Base-by-base conservation (phyloP, 768 basidiomycete genomes). In the Amanita rimosa region DNA sequence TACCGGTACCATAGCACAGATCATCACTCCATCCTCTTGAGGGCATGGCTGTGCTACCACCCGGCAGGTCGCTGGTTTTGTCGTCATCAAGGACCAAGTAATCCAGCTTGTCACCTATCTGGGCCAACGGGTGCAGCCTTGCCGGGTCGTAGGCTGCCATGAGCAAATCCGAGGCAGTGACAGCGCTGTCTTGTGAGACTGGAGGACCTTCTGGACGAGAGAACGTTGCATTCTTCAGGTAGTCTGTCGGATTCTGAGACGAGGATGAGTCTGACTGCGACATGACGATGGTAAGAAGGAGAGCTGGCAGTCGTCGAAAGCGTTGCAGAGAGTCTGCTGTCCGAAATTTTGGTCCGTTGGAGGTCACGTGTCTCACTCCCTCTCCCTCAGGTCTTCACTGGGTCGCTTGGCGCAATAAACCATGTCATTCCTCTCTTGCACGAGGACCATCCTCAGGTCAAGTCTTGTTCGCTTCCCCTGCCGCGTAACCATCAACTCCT, bases 11-110 rank as follows among this genome's bases (percentile, higher is more conserved):
- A 69, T 98, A 97, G 78, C 93, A 97, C 52, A 99, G 70, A 72
- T 99, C 96, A 72, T 99, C 96, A 70, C 91, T 89, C 94, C 92
- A 98, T 54, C 96, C 93, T 72, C 96, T 75, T 63, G 85, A 88
- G 57, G 94, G 93, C 55, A 99, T 79, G 51, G 94, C 93, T 52
- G 88, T 92, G 58, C 75, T 78, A 58, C 88, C 81, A 44, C 96
- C 96, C 62, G 91, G 91, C 53, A 96, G 71, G 48, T 90, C 81
- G 65, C 68, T 91, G 58, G 84, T 83, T 73, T 98, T 95, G 70
- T 95, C 95, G 66, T 99, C 96, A 54, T 98, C 95, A 51, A 99
- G 77, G 57, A 89, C 75, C 47, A 99, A 72, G 69, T 96, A 97
- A 68, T 99, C 96, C 56, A 99, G 71, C 73, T 91, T 85, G 64